Evolutionary conservation across 805 yeast genomes (phyloP).

Genomic region (Metschnikowia dekortorum): DNA sequence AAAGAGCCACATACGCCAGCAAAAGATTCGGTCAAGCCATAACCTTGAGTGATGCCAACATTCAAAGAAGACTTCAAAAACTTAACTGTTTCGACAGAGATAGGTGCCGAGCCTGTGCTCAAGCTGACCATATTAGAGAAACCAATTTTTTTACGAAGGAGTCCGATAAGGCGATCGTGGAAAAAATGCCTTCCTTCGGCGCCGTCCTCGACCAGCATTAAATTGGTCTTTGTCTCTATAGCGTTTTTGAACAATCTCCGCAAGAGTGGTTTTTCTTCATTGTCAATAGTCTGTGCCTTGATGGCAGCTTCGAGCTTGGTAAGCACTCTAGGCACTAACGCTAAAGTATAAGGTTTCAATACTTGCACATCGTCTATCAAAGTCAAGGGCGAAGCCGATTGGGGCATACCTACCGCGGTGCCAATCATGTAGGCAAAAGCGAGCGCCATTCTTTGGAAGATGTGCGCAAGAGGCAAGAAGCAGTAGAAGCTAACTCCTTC

Average conservation of each 20-base stretch:
- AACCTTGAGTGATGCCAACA: constrained; percentile 28
- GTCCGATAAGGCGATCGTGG: constrained; percentile 29
- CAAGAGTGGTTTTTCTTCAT: constrained; percentile 29
- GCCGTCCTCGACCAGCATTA: constrained; percentile 38
- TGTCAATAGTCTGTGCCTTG: constrained; percentile 22
- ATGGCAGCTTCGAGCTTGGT: constrained; percentile 50
- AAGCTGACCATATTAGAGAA: constrained; percentile 24
- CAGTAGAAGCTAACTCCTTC: constrained; percentile 12
- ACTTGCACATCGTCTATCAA: constrained; percentile 55
- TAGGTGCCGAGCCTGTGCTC: constrained; percentile 27
- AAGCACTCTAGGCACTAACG: constrained; percentile 61
- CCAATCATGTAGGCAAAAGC: constrained; percentile 13
- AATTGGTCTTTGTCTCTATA: constrained; percentile 24
- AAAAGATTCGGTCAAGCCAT: constrained; percentile 31
- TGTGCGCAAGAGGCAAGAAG: constrained; percentile 26
- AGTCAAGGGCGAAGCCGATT: constrained; percentile 39
- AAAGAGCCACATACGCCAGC: constrained; percentile 20
- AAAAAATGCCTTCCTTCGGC: constrained; percentile 30
- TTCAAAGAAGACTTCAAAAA: constrained; percentile 24
- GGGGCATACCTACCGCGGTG: constrained; percentile 26
- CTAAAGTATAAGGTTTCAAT: constrained; percentile 49
- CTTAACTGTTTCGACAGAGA: constrained; percentile 18
- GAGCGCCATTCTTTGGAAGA: constrained; percentile 18
- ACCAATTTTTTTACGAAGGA: constrained; percentile 29
- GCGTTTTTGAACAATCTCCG: constrained; percentile 27